These are phyloP conservation scores for Escallonia herrerae DNA, from an alignment of 129 eudicot species.

Conservation along the genomic window DNA sequence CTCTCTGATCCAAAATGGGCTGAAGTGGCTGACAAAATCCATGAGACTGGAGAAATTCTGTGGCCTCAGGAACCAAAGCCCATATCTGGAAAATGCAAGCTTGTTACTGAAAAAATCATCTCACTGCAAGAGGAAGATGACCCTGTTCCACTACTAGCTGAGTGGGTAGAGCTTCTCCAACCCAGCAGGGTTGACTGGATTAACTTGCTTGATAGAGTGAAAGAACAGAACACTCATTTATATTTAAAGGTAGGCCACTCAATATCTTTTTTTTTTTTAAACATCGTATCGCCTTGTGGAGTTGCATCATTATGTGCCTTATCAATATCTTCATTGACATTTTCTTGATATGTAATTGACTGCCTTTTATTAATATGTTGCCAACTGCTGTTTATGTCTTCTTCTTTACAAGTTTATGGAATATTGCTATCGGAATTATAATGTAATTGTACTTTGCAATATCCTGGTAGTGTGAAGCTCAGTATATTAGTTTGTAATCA, in stretches of 20 bases:
- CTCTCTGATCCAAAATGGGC: conserved; percentile 74
- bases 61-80: conserved; percentile 78
- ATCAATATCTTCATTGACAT: not conserved
- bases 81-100: conserved; percentile 64
- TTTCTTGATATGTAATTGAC: not conserved
- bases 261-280: conserved; percentile 2
- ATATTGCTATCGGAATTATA: too few species aligned
- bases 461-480: too few species aligned
- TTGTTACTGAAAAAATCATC: conserved; percentile 61
- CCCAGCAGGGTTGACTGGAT: conserved; percentile 85
- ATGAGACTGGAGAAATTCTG: conserved; percentile 38
- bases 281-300: not conserved
- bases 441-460: too few species aligned
- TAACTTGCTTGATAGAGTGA: conserved; percentile 53
- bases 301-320: not conserved
- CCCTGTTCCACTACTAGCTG: conserved; percentile 47
- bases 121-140: conserved; percentile 50
- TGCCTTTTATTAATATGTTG: not conserved
- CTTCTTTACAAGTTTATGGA: not conserved
- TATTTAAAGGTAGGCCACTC: conserved; percentile 54
- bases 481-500: too few species aligned
- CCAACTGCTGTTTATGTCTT: too few species aligned
- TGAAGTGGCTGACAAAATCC: conserved; percentile 66
- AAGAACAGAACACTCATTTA: conserved; percentile 33
- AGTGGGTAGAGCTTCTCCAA: conserved; percentile 71